Evolutionary conservation across 768 basidiomycete species (phyloP), one percentile per base, ranked within the genome.

Genomic region (Crassisporium funariophilum): DNA sequence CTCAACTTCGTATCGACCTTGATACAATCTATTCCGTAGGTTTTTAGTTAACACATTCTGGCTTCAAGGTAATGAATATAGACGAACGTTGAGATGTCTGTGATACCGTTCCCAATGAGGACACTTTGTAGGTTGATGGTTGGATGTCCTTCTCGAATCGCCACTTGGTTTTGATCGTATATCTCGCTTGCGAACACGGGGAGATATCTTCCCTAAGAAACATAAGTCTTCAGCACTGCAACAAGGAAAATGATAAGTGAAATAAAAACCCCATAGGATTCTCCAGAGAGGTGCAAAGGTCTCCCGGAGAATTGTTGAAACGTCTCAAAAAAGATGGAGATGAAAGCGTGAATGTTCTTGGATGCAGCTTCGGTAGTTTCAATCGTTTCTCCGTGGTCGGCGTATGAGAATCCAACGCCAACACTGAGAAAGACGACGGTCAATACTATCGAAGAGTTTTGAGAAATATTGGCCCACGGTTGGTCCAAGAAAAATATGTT

Each of bases 321-420:
- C 0, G 83, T 83, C 53, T 90, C 84, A 55, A 90, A 88, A 67
- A 91, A 90, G 45, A 92, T 84, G 2, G 79, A 70, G 43, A 91
- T 71, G 65, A 91, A 91, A 0, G 88, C 83, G 39, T 84, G 74
- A 29, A 91, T 70, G 56, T 91, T 85, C 51, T 77, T 79, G 4
- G 88, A 85, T 0, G 89, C 90, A n/a, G 83, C 83, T 64, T 91
- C 88, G 0, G 89, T 87, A 0, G 85, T 89, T 46, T 79, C 81
- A 13, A 88, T 71, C 1, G 74, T 79, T 66, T 88, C 80, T 2
- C 82, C 84, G 49, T 75, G 79, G 51, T 88, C 84, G 2, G 83
- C 81, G 47, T 85, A 86, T 2, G 82, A 85, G 60, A 83, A 88
- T 1, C 85, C 86, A 5, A 86, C 85, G 2, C 82, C 83, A 17